phyloP scores from a whole-genome alignment of 2,329 filamentous ascomycete species.

The Lithohypha guttulata region DNA sequence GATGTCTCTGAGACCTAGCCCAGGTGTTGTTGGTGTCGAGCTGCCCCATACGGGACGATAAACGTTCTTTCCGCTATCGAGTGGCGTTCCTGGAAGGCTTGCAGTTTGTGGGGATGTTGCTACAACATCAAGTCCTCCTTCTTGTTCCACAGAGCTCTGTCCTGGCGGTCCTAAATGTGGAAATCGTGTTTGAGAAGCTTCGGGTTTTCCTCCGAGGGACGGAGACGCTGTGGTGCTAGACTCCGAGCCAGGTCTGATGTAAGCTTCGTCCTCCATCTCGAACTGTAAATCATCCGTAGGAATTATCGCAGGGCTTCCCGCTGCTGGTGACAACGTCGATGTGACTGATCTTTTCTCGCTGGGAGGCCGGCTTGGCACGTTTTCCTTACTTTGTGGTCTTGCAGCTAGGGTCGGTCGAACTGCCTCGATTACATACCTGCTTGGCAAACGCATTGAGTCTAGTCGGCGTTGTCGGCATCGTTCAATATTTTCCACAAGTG shows the following conservation, averaged over 20 bases:
- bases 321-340: too few relatives aligned
- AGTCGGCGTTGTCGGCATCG: conserved; percentile 51
- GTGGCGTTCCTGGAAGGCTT: conserved; percentile 1
- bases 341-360: too few relatives aligned
- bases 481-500: conserved; percentile 31
- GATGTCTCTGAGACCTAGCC: conserved; percentile 65
- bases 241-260: neutral
- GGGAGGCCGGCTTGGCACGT: conserved; percentile 4
- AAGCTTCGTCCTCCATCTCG: conserved; percentile 72
- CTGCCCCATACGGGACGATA: conserved; percentile 40
- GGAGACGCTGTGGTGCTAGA: neutral
- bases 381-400: neutral
- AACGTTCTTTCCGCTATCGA: too few relatives aligned
- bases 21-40: conserved; percentile 46
- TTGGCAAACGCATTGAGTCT: conserved; percentile 63
- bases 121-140: neutral
- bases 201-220: neutral
- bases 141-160: neutral
- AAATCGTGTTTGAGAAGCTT: neutral
- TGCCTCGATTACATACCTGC: conserved; percentile 54
- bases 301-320: conserved; percentile 49
- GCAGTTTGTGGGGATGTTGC: neutral
- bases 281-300: conserved; percentile 76
- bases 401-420: neutral
- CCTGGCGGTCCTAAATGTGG: neutral